Evolutionary conservation across 2,329 filamentous ascomycete genomes (phyloP).

Genomic region (Blastomyces percursus): DNA sequence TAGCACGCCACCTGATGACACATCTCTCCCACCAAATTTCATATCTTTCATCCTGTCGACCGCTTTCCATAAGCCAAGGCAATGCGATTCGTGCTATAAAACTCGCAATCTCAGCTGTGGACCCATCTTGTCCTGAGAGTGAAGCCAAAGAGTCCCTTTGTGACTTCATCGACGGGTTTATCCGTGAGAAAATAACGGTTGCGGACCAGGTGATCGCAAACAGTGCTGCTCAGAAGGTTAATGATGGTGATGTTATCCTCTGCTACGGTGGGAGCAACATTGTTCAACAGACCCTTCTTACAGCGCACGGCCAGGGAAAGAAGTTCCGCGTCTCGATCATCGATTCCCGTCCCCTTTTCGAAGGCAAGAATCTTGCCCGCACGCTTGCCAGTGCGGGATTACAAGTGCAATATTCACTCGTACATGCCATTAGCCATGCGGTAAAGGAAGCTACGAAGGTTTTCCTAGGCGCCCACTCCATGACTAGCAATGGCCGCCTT

Average conservation of each 20-base stretch:
- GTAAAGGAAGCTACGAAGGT: conserved; percentile 62
- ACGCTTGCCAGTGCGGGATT: conserved; percentile 59
- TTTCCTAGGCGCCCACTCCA: conserved; percentile 79
- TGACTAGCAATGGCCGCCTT: conserved; percentile 88
- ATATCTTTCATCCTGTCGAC: conserved; percentile 85
- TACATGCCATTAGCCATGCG: conserved; percentile 64
- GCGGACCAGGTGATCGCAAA: conserved; percentile 77
- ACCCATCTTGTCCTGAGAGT: conserved; percentile 70
- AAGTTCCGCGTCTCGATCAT: conserved; percentile 75
- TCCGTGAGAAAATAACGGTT: conserved; percentile 77
- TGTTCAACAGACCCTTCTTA: conserved; percentile 69
- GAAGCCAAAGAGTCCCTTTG: conserved; percentile 71
- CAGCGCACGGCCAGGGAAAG: conserved; percentile 58
- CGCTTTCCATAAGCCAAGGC: conserved; percentile 92
- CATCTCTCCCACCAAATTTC: conserved; percentile 94
- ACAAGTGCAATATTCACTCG: conserved; percentile 67
- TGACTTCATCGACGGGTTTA: conserved; percentile 76
- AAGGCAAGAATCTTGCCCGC: conserved; percentile 61
- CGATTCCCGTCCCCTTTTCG: conserved; percentile 61
- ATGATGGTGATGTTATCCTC: conserved; percentile 68
- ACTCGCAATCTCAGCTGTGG: conserved; percentile 78
- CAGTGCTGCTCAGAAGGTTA: conserved; percentile 63
- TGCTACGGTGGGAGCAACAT: conserved; percentile 80
- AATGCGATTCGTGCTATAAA: conserved; percentile 95
- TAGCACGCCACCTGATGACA: conserved; percentile 81